Conservation (phyloP, 352 stramenopile species). For the Phytophthora sp. region DNA sequence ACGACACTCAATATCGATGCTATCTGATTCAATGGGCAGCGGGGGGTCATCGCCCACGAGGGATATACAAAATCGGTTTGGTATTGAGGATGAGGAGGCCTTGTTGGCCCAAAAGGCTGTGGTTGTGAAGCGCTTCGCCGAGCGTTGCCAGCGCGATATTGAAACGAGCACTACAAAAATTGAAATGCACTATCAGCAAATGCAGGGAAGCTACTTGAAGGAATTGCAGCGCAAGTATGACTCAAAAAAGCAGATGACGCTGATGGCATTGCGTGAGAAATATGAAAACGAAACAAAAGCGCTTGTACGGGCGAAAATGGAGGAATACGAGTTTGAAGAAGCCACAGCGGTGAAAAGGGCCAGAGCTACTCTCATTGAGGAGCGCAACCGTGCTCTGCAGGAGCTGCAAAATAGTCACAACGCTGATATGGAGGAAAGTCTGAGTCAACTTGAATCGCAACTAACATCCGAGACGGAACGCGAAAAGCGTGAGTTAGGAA, state of each 20-base stretch:
- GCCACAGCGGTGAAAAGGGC: conserved; percentile 34
- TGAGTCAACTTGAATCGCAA: conserved; percentile 44
- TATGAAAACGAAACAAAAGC: conserved; percentile 61
- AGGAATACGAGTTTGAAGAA: conserved; percentile 55
- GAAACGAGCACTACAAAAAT: conserved; percentile 35
- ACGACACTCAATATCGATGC: conserved; percentile 2
- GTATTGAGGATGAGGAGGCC: conserved; percentile 31
- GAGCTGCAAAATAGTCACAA: conserved; percentile 45
- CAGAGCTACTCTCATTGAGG: conserved; percentile 29
- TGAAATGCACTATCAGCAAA: conserved; percentile 38
- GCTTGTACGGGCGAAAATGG: conserved; percentile 46
- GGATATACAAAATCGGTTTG: conserved; percentile 3
- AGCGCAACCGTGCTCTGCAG: conserved; percentile 41
- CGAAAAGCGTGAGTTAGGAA: conserved; percentile 38
- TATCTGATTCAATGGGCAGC: conserved; percentile 24
- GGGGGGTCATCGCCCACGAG: conserved; percentile 1
- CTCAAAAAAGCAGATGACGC: conserved; percentile 61
- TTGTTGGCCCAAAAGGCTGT: conserved; percentile 38
- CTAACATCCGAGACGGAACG: conserved; percentile 43
- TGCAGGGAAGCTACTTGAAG: conserved; percentile 44
- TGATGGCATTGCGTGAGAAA: conserved; percentile 53
- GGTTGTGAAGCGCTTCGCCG: conserved; percentile 41
- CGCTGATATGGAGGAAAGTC: conserved; percentile 39
- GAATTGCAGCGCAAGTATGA: conserved; percentile 70
- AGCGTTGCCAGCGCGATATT: conserved; percentile 44